These are phyloP conservation scores for Rickenella mellea DNA, from an alignment of 768 basidiomycete species.

Conservation along the genomic window DNA sequence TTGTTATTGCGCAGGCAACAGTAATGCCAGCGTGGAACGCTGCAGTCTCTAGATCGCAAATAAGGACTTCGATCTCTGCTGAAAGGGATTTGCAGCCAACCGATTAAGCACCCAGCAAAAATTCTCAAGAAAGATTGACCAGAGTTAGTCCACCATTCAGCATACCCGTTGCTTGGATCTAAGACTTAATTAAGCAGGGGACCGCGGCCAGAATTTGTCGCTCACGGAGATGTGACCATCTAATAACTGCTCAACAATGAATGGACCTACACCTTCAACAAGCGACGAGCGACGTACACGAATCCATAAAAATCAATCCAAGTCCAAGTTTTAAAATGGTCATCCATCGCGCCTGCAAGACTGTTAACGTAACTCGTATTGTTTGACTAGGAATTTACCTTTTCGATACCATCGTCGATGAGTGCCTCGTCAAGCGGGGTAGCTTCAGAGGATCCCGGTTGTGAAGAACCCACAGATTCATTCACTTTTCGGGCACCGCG, in stretches of 20 bases:
- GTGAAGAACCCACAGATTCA: constrained; percentile 8
- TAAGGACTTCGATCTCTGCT: constrained; percentile 3
- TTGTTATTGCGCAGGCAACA: constrained; percentile 28
- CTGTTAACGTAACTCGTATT: background rate
- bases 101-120: constrained; percentile 56
- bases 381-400: background rate
- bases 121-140: constrained; percentile 40
- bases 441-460: background rate
- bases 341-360: constrained; percentile 45
- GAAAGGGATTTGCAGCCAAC: constrained; percentile 20
- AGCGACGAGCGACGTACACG: constrained; percentile 40
- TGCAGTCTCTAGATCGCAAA: constrained; percentile 45
- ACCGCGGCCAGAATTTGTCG: too few species aligned
- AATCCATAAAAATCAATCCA: constrained; percentile 54
- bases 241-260: constrained; percentile 43
- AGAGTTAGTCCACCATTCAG: background rate
- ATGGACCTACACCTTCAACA: background rate
- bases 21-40: constrained; percentile 67
- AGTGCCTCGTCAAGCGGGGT: background rate
- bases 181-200: too few species aligned
- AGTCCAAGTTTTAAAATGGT: constrained; percentile 51
- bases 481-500: constrained; percentile 45
- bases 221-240: constrained; percentile 66
- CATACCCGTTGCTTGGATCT: constrained; percentile 2
- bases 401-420: background rate